A percentile compares a stretch with the other conserved stretches of the same genome.
These are phyloP conservation scores for Barnettozyma wickerhamii DNA, from an alignment of 805 yeast species.

Conservation along the genomic window DNA sequence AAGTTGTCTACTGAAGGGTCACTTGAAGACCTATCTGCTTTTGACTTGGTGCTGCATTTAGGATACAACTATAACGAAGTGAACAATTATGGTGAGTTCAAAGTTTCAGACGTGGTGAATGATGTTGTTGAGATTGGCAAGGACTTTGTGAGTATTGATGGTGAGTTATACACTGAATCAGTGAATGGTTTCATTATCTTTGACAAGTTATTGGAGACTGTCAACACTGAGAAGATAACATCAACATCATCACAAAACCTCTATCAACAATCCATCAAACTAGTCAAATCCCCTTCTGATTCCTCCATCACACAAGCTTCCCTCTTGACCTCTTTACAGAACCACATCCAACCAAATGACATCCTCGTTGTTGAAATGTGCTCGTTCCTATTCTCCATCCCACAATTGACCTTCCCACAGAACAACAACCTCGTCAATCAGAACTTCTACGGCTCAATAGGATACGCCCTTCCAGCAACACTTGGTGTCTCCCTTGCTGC, in stretches of 20 bases:
- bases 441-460: slow-evolving; percentile 63
- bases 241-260: background rate
- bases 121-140: slow-evolving; percentile 24
- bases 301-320: slow-evolving; percentile 35
- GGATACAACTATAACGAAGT: slow-evolving; percentile 65
- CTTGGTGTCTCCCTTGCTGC: slow-evolving; percentile 59
- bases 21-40: slow-evolving; percentile 34
- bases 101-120: slow-evolving; percentile 8
- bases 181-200: slow-evolving; percentile 20
- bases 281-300: slow-evolving; percentile 7
- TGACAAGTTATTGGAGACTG: slow-evolving; percentile 10
- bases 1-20: slow-evolving; percentile 43
- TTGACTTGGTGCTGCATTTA: slow-evolving; percentile 65
- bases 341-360: slow-evolving; percentile 52
- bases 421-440: slow-evolving; percentile 52
- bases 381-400: slow-evolving; percentile 58
- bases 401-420: slow-evolving; percentile 52
- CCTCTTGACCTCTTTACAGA: slow-evolving; percentile 48
- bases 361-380: slow-evolving; percentile 61
- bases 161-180: slow-evolving; percentile 8
- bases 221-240: slow-evolving; percentile 10
- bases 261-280: background rate
- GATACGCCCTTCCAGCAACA: slow-evolving; percentile 61
- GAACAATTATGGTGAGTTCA: slow-evolving; percentile 30
- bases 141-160: slow-evolving; percentile 21